A percentile compares a stretch with the other conserved stretches of the same genome.
Evolutionary conservation across 2,329 filamentous ascomycete species (phyloP).

Genomic region (Torrubiellomyces zombiae): DNA sequence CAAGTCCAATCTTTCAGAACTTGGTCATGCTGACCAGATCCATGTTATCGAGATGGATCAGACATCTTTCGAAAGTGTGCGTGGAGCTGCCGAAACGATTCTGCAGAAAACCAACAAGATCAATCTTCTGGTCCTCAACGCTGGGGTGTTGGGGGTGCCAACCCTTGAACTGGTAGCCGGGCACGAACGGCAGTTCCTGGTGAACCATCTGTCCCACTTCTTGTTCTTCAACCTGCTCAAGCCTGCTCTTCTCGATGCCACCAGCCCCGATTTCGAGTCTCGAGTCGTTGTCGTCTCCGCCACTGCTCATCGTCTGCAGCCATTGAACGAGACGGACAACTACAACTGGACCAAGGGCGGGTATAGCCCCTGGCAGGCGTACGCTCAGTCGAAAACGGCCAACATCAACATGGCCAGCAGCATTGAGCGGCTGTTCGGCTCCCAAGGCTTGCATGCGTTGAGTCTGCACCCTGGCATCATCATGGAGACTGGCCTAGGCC

Average conservation of each 20-base stretch:
- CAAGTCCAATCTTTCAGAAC: too few relatives aligned
- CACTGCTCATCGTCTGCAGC: slow-evolving; percentile 1
- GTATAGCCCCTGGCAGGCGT: slow-evolving; percentile 17
- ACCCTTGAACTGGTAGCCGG: slow-evolving; percentile 7
- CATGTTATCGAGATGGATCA: too few relatives aligned
- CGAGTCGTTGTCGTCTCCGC: slow-evolving; percentile 11
- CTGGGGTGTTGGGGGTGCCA: slow-evolving; percentile 7
- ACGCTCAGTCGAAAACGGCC: slow-evolving; percentile 31
- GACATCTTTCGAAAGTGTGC: too few relatives aligned
- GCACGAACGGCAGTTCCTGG: slow-evolving; percentile 27
- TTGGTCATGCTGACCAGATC: too few relatives aligned
- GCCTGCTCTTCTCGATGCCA: slow-evolving; percentile 2
- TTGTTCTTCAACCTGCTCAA: slow-evolving; percentile 24
- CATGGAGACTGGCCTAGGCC: slow-evolving; percentile 1
- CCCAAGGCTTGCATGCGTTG: slow-evolving; percentile 21
- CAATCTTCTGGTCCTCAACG: slow-evolving; percentile 4
- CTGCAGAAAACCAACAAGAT: slow-evolving; percentile 2
- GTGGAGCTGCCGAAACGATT: slow-evolving; percentile 4
- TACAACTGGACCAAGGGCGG: slow-evolving; percentile 7
- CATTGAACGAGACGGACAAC: slow-evolving; percentile 4
- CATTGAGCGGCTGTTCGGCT: slow-evolving; percentile 28
- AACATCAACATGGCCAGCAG: slow-evolving; percentile 32
- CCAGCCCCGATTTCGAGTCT: slow-evolving; percentile 33
- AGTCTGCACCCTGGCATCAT: slow-evolving; percentile 19
- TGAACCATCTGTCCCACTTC: slow-evolving; percentile 37